phyloP scores from a whole-genome alignment of 2,329 filamentous ascomycete species.

The Pseudogymnoascus sp. region DNA sequence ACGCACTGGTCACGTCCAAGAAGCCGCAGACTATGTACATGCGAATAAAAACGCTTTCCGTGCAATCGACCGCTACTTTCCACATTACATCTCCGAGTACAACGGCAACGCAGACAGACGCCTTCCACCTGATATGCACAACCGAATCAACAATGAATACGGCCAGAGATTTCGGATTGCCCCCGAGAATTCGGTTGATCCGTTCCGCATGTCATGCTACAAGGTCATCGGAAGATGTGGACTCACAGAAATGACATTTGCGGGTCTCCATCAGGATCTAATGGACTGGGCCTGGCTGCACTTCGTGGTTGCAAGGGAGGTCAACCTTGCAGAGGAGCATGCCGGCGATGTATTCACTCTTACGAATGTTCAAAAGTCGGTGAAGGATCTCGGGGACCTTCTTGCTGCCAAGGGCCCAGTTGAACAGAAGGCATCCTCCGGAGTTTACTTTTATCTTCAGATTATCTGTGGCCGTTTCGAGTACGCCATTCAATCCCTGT shows the following conservation, averaged over 20 bases:
- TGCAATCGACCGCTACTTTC: conserved; percentile 84
- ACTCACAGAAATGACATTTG: conserved; percentile 56
- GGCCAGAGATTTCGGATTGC: conserved; percentile 77
- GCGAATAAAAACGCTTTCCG: conserved; percentile 74
- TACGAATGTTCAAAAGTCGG: conserved; percentile 66
- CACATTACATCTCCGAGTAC: conserved; percentile 80
- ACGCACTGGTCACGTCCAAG: conserved; percentile 73
- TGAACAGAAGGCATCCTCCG: conserved; percentile 68
- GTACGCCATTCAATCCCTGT: conserved; percentile 84
- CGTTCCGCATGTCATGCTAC: conserved; percentile 95
- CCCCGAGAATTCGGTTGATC: conserved; percentile 81
- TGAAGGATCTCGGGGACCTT: conserved; percentile 81
- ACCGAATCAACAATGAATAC: conserved; percentile 85
- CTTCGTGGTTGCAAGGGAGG: conserved; percentile 62
- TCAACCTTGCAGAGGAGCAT: conserved; percentile 57
- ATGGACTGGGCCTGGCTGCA: conserved; percentile 70
- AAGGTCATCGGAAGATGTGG: conserved; percentile 86
- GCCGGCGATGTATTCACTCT: conserved; percentile 61
- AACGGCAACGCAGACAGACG: conserved; percentile 69
- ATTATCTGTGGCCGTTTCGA: conserved; percentile 90
- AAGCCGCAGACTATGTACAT: conserved; percentile 82
- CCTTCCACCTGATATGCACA: conserved; percentile 71
- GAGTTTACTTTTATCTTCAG: conserved; percentile 90
- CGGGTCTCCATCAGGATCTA: conserved; percentile 57
- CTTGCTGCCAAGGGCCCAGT: conserved; percentile 77